Percentiles rank a stretch among this genome's conserved stretches.
Conservation (phyloP, 2,329 filamentous ascomycete genomes). For the Diaporthe helianthi region DNA sequence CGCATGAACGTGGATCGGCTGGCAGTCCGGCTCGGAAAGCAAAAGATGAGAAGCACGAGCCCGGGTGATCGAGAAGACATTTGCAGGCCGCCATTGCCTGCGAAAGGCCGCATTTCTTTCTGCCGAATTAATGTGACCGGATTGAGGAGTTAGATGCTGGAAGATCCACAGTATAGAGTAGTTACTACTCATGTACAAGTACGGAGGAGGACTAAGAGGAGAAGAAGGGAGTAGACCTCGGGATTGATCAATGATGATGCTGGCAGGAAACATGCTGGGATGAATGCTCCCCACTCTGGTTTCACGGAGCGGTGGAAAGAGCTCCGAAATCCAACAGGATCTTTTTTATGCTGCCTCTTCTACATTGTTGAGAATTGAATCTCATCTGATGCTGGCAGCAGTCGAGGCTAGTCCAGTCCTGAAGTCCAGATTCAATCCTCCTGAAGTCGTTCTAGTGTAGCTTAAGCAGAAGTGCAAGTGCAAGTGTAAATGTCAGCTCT, state of each 20-base stretch:
- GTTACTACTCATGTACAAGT: too few species aligned
- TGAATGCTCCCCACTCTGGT: not conserved
- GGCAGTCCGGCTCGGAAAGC: constrained; percentile 4
- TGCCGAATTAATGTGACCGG: not conserved
- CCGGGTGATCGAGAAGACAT: not conserved
- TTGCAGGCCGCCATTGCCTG: not conserved
- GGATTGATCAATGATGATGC: too few species aligned
- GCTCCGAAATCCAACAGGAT: not conserved
- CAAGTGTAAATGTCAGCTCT: not conserved
- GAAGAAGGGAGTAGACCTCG: not conserved
- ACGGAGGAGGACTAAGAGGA: not conserved
- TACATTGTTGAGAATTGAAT: not conserved
- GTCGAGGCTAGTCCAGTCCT: not conserved
- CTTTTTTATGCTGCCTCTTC: not conserved
- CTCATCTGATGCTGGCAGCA: not conserved
- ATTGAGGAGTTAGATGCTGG: not conserved
- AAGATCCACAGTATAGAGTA: not conserved
- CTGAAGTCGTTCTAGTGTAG: too few species aligned
- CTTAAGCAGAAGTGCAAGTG: too few species aligned
- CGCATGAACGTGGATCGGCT: constrained; percentile 12
- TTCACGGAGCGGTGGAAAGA: not conserved
- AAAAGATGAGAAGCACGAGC: constrained; percentile 10
- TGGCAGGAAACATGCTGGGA: not conserved
- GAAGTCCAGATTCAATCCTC: too few species aligned
- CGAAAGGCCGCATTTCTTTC: not conserved